Evolutionary conservation across 495 filamentous ascomycete genomes (phyloP).

Genomic region (Aspergillus biplanus): DNA sequence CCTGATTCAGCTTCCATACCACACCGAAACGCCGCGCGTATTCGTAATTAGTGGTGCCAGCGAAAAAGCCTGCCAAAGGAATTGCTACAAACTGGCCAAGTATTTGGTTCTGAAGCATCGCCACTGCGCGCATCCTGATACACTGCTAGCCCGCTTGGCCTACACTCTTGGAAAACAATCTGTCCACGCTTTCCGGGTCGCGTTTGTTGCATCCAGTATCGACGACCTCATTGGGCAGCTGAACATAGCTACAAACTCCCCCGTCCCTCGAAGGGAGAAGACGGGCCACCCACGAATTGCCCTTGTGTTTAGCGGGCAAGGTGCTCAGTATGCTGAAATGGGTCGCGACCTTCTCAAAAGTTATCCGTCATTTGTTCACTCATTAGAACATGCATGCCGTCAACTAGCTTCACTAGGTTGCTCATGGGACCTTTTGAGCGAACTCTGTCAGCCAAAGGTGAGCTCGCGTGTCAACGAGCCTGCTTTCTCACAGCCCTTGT

Average conservation of each 20-base stretch:
- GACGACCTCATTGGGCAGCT: slow-evolving; percentile 13
- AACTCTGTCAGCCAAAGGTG: slow-evolving; percentile 15
- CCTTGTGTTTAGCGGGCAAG: slow-evolving; percentile 21
- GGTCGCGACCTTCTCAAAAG: slow-evolving; percentile 17
- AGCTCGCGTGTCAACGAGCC: slow-evolving; percentile 19
- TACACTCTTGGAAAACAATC: slow-evolving; percentile 16
- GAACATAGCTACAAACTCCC: slow-evolving; percentile 9
- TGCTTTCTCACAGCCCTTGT: slow-evolving; percentile 28
- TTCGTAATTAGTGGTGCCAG: slow-evolving; percentile 16
- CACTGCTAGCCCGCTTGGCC: slow-evolving; percentile 11
- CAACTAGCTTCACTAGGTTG: slow-evolving; percentile 14
- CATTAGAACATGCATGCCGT: slow-evolving; percentile 15
- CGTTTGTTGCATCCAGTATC: slow-evolving; percentile 10
- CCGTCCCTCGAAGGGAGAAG: slow-evolving; percentile 9
- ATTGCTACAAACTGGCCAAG: slow-evolving; percentile 9
- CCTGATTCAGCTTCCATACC: slow-evolving; percentile 9
- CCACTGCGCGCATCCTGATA: slow-evolving; percentile 11
- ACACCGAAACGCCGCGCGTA: slow-evolving; percentile 15
- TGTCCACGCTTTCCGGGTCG: slow-evolving; percentile 11
- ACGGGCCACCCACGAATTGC: slow-evolving; percentile 15
- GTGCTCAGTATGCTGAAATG: slow-evolving; percentile 21
- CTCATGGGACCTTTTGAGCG: slow-evolving; percentile 16
- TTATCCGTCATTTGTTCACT: slow-evolving; percentile 12
- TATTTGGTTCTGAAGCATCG: slow-evolving; percentile 15
- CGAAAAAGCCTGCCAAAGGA: slow-evolving; percentile 17